Evolutionary conservation across 2,329 filamentous ascomycete genomes (phyloP).

Genomic region (Bisporella sp.): DNA sequence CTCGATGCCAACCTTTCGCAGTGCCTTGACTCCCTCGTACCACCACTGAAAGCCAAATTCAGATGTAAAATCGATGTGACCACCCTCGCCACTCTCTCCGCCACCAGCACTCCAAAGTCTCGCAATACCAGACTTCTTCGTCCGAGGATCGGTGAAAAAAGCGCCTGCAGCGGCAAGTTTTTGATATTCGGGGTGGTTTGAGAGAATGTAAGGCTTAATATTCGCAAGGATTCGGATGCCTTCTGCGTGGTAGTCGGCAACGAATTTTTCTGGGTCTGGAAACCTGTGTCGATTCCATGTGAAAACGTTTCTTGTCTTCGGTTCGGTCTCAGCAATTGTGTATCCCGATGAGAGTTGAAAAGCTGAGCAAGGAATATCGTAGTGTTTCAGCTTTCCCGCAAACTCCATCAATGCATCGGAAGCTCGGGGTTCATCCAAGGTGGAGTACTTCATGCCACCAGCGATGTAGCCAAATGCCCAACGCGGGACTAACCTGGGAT

Average conservation of each 20-base stretch:
- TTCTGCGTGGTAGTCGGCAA: slow-evolving; percentile 51
- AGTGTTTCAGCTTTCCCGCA: slow-evolving; percentile 23
- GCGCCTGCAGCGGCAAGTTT: slow-evolving; percentile 51
- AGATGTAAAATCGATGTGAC: slow-evolving; percentile 69
- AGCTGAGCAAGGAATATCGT: slow-evolving; percentile 46
- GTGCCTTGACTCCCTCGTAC: slow-evolving; percentile 57
- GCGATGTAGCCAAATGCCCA: slow-evolving; percentile 70
- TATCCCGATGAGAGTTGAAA: slow-evolving; percentile 46
- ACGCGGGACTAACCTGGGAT: slow-evolving; percentile 59
- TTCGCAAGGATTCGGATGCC: slow-evolving; percentile 58
- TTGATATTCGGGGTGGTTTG: slow-evolving; percentile 58
- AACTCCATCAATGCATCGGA: slow-evolving; percentile 35
- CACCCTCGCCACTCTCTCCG: slow-evolving; percentile 61
- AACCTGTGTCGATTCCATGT: slow-evolving; percentile 68
- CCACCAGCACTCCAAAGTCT: slow-evolving; percentile 68
- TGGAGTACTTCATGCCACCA: slow-evolving; percentile 57
- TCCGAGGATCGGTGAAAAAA: slow-evolving; percentile 55
- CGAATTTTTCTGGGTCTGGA: slow-evolving; percentile 58
- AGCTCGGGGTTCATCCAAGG: slow-evolving; percentile 48
- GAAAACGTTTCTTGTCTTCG: slow-evolving; percentile 64
- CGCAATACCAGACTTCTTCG: slow-evolving; percentile 46
- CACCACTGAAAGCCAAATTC: slow-evolving; percentile 62
- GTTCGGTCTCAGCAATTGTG: slow-evolving; percentile 57
- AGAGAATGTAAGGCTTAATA: slow-evolving; percentile 66
- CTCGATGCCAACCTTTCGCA: slow-evolving; percentile 59